Evolutionary conservation across 305 asterid genomes (phyloP).

Genomic region (Fraxinus dipetala): DNA sequence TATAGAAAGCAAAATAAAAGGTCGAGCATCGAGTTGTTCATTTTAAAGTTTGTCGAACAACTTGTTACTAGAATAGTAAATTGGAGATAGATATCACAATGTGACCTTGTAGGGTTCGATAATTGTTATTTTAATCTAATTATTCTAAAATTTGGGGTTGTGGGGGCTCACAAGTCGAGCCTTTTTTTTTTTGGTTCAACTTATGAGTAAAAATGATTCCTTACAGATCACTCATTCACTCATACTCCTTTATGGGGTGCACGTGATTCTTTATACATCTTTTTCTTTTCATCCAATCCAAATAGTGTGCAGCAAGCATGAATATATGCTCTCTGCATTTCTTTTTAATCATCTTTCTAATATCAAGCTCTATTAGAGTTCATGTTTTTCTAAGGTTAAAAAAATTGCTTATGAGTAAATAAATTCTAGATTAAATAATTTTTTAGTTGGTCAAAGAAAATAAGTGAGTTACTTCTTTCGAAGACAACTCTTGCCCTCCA

Average conservation of each 20-base stretch:
- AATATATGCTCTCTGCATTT: background rate
- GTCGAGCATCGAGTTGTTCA: background rate
- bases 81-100: background rate
- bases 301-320: constrained; percentile 37
- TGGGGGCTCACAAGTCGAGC: background rate
- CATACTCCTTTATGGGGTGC: background rate
- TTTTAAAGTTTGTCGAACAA: background rate
- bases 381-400: background rate
- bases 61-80: background rate
- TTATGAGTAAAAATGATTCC: constrained; percentile 37
- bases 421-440: background rate
- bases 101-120: background rate
- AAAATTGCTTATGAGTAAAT: background rate
- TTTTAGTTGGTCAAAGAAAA: background rate
- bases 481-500: too few relatives aligned
- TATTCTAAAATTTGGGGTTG: background rate
- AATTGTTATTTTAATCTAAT: background rate
- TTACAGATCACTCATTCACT: constrained; percentile 45
- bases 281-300: constrained; percentile 27
- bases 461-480: background rate
- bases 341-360: background rate
- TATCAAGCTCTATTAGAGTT: background rate
- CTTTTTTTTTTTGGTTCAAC: constrained; percentile 1
- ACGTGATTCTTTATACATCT: constrained; percentile 20
- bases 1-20: too few relatives aligned